phyloP scores from a whole-genome alignment of 1,284 basidiomycete genomes.

The Fomitopsis palustris region DNA sequence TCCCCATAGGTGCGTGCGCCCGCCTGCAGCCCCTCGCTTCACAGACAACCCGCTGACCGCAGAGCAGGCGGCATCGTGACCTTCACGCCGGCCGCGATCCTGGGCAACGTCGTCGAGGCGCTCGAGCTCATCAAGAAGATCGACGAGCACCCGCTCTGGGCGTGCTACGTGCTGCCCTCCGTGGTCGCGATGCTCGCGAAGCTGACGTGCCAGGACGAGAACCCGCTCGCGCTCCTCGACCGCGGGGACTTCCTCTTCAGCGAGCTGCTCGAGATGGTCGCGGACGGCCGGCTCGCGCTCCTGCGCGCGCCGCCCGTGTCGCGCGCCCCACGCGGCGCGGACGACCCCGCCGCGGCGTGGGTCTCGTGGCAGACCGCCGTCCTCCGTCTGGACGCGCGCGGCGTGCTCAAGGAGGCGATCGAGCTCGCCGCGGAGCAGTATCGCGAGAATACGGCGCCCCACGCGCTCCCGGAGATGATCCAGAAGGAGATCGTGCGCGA shows the following conservation, averaged over 20 bases:
- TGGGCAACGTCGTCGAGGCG: slow-evolving; percentile 44
- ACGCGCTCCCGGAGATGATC: slow-evolving; percentile 26
- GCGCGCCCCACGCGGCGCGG: slow-evolving; percentile 5
- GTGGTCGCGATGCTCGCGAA: slow-evolving; percentile 47
- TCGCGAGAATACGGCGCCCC: slow-evolving; percentile 18
- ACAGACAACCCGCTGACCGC: background rate
- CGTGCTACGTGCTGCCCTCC: slow-evolving; percentile 56
- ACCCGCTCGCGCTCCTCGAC: slow-evolving; percentile 21
- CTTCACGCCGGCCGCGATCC: slow-evolving; percentile 57
- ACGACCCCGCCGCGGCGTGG: slow-evolving; percentile 23
- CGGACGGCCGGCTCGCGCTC: slow-evolving; percentile 48
- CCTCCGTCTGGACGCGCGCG: slow-evolving; percentile 25
- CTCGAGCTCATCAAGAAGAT: slow-evolving; percentile 44
- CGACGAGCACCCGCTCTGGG: slow-evolving; percentile 61
- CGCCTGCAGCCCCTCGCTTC: slow-evolving; percentile 10
- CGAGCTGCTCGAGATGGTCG: slow-evolving; percentile 43
- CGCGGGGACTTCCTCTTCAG: slow-evolving; percentile 37
- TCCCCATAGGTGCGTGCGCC: slow-evolving; percentile 50
- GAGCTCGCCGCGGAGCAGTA: slow-evolving; percentile 37
- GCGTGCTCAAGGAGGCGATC: slow-evolving; percentile 40
- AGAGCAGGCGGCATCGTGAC: slow-evolving; percentile 61
- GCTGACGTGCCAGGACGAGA: slow-evolving; percentile 17
- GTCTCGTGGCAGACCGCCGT: slow-evolving; percentile 22
- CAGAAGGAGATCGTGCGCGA: slow-evolving; percentile 42
- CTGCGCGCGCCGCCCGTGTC: slow-evolving; percentile 38